A percentile compares a stretch with the other conserved stretches of the same genome.
Evolutionary conservation across 2,329 filamentous ascomycete genomes (phyloP).

Genomic region (Microsporum audouinii): DNA sequence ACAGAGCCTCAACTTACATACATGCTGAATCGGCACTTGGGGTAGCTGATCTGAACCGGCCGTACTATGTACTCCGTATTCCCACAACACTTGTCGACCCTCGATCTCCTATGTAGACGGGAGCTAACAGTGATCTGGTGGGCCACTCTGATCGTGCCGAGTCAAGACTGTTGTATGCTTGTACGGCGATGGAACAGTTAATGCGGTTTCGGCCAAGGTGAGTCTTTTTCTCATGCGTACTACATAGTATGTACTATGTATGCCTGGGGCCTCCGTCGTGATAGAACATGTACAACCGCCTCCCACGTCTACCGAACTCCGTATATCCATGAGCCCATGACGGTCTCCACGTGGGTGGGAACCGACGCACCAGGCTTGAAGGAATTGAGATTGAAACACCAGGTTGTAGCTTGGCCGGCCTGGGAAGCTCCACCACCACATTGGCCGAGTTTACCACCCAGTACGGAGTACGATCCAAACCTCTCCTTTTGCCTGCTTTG

Average conservation of each 20-base stretch:
- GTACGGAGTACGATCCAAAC: not conserved
- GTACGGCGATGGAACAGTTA: too few relatives aligned
- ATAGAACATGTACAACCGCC: not conserved
- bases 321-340: not conserved
- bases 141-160: not conserved
- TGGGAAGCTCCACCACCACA: not conserved
- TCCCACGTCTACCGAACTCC: not conserved
- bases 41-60: slow-evolving; percentile 5
- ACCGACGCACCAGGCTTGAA: not conserved
- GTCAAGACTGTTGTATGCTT: not conserved
- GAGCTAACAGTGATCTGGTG: not conserved
- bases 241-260: too few relatives aligned
- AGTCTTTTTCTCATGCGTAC: too few relatives aligned
- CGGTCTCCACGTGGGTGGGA: not conserved
- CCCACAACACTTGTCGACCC: not conserved
- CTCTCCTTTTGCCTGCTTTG: not conserved
- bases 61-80: not conserved
- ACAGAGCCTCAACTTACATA: not conserved
- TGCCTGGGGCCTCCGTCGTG: too few relatives aligned
- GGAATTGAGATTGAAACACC: not conserved
- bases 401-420: not conserved
- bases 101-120: not conserved
- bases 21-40: not conserved
- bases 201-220: too few relatives aligned
- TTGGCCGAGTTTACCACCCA: not conserved